Percentiles rank a stretch among this genome's conserved stretches.
These are phyloP conservation scores for Sonneratia alba DNA, from an alignment of 345 rosid species.

Conservation along the genomic window DNA sequence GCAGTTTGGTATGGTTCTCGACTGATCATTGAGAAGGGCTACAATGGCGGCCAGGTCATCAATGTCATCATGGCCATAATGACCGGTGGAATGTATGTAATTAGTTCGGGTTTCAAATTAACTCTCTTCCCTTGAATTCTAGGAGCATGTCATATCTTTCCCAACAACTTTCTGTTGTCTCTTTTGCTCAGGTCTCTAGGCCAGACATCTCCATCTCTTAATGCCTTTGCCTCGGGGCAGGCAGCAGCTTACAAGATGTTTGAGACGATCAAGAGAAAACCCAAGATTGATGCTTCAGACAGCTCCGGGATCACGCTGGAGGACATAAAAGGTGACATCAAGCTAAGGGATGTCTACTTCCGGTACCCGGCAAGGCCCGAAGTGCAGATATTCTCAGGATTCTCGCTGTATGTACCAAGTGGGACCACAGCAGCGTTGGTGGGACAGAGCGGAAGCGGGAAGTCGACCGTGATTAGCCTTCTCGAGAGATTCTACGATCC, in stretches of 20 bases:
- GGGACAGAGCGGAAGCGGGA: slow-evolving; percentile 79
- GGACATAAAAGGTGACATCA: slow-evolving; percentile 43
- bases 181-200: slow-evolving; percentile 36
- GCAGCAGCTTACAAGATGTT: slow-evolving; percentile 75
- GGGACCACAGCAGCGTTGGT: slow-evolving; percentile 58
- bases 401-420: slow-evolving; percentile 38
- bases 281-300: slow-evolving; percentile 46
- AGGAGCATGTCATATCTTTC: not conserved
- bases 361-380: slow-evolving; percentile 71
- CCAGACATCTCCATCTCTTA: slow-evolving; percentile 53
- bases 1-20: slow-evolving; percentile 71
- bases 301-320: slow-evolving; percentile 33
- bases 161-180: not conserved
- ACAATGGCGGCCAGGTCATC: slow-evolving; percentile 69
- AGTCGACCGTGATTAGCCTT: slow-evolving; percentile 60
- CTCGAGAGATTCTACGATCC: slow-evolving; percentile 71
- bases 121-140: not conserved
- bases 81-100: slow-evolving; percentile 71
- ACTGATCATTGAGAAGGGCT: slow-evolving; percentile 51
- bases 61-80: slow-evolving; percentile 52
- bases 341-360: slow-evolving; percentile 50
- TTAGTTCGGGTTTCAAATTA: not conserved
- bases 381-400: slow-evolving; percentile 50
- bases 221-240: slow-evolving; percentile 59
- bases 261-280: slow-evolving; percentile 46